phyloP scores from a whole-genome alignment of 306 rosid genomes.

The Castanea mollissima region DNA sequence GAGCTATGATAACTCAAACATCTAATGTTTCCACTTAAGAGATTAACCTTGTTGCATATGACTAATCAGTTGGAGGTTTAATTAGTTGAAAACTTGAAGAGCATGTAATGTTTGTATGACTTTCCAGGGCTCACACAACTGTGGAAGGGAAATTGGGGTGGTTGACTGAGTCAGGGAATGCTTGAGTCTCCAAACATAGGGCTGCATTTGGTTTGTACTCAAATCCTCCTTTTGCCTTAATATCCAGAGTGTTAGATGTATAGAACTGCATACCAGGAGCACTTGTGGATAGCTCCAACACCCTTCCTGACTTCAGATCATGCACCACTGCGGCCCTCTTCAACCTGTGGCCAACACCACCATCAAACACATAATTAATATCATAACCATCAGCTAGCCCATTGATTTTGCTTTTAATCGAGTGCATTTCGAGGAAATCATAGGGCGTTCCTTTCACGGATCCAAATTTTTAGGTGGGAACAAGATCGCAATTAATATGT shows the following conservation, averaged over 20 bases:
- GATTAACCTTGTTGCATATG: background rate
- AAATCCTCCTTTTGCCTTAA: conserved; percentile 65
- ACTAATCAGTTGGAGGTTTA: conserved; percentile 24
- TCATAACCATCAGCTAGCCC: conserved; percentile 62
- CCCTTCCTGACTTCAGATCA: conserved; percentile 64
- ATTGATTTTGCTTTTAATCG: conserved; percentile 58
- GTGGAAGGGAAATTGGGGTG: conserved; percentile 73
- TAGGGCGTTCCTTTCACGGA: conserved; percentile 63
- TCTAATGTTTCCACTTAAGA: background rate
- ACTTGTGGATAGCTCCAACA: conserved; percentile 52
- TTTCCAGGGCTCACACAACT: conserved; percentile 54
- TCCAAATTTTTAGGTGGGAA: conserved; percentile 67
- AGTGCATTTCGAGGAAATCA: conserved; percentile 63
- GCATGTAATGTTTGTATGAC: conserved; percentile 54
- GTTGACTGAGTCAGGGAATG: conserved; percentile 68
- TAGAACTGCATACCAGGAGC: conserved; percentile 83
- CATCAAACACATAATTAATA: conserved; percentile 66
- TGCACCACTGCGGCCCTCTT: conserved; percentile 55
- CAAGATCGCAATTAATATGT: conserved; percentile 44
- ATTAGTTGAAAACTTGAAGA: conserved; percentile 47
- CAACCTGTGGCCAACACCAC: conserved; percentile 19
- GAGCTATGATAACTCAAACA: background rate
- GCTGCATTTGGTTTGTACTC: conserved; percentile 51
- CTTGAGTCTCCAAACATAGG: conserved; percentile 69
- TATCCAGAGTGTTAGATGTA: conserved; percentile 50